Base-by-base conservation (phyloP, 176 grass and related monocot species). In the Aegilops bicornis region DNA sequence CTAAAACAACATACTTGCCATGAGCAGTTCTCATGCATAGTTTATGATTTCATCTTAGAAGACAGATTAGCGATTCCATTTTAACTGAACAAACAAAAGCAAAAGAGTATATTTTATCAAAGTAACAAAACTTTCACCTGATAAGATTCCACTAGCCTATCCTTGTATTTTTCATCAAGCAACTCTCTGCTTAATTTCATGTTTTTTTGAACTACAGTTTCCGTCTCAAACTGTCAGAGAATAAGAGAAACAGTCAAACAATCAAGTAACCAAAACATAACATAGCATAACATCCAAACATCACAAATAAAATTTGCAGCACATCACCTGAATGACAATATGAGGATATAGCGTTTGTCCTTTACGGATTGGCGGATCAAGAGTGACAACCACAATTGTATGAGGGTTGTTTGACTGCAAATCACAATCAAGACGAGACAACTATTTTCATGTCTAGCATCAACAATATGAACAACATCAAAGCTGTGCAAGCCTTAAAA, bases 331-430 rank as follows among this genome's bases (percentile, higher is more conserved):
- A 91, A 99, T 96, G 68, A 97, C 97, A 90, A 99, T 97, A 81
- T 99, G 97, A 20, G 94, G 97, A 85, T 99, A 96, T n/a, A 99
- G 80, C 52, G 94, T 99, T 77, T 96, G 94, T 37, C 97, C 94
- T 97, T 99, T 99, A 84, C 92, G 92, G 70, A 99, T 99, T 80
- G 97, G 97, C 3, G 97, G 97, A 69, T 99, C 97, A 92, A 99
- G 97, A 79, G 97, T 97, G 62, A 99, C 87, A 54, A 97, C 84
- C 78, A 99, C 94, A 94, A 94, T 82, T 6, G 97, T 99, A 93
- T 97, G 96, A 91, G 93, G 94, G 84, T 99, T 95, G 40, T 99
- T 99, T 80, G 90, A 94, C 97, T 99, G 89, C 85, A 90, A 86
- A 78, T 69, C 63, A 32, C 39, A 87, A 71, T 68, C 30, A n/a